Percentiles rank a stretch among this genome's conserved stretches.
phyloP scores from a whole-genome alignment of 1,139 yeast genomes.

The Sugiyamaella castrensis region DNA sequence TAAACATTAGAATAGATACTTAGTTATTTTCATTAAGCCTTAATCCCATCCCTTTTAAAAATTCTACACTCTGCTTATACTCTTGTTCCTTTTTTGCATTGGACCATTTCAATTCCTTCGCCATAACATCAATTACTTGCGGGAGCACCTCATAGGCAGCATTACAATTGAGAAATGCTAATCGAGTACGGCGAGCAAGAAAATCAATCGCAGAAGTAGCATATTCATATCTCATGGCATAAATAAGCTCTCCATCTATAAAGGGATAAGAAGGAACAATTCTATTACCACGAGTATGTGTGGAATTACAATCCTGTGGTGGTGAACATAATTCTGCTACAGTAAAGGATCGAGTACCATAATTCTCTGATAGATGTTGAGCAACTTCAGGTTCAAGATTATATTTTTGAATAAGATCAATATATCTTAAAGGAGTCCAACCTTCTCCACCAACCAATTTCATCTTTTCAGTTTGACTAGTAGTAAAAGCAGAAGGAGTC shows the following conservation, averaged over 20 bases:
- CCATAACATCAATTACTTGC: slow-evolving; percentile 84
- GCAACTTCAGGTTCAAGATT: slow-evolving; percentile 73
- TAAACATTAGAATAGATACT: no score
- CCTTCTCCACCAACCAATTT: slow-evolving; percentile 73
- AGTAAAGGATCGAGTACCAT: slow-evolving; percentile 76
- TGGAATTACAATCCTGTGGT: slow-evolving; percentile 11
- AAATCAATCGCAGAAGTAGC: slow-evolving; percentile 87
- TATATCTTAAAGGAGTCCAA: slow-evolving; percentile 64
- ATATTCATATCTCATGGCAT: slow-evolving; percentile 79
- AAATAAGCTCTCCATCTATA: slow-evolving; percentile 86
- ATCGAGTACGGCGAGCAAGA: slow-evolving; percentile 88
- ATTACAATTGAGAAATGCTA: slow-evolving; percentile 86
- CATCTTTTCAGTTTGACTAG: slow-evolving; percentile 61
- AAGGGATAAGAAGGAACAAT: slow-evolving; percentile 71
- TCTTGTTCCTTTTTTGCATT: slow-evolving; percentile 56
- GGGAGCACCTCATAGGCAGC: slow-evolving; percentile 82
- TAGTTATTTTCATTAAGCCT: background rate
- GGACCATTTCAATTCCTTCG: slow-evolving; percentile 73
- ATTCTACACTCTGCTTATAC: slow-evolving; percentile 37
- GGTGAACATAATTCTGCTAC: slow-evolving; percentile 56
- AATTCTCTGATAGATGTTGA: slow-evolving; percentile 77
- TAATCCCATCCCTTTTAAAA: slow-evolving; percentile 43
- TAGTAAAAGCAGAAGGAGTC: slow-evolving; percentile 39
- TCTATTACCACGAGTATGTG: slow-evolving; percentile 34
- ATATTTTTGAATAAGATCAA: slow-evolving; percentile 79